Base-by-base conservation (phyloP, 2,329 filamentous ascomycete genomes). In the Aschersonia sp. region DNA sequence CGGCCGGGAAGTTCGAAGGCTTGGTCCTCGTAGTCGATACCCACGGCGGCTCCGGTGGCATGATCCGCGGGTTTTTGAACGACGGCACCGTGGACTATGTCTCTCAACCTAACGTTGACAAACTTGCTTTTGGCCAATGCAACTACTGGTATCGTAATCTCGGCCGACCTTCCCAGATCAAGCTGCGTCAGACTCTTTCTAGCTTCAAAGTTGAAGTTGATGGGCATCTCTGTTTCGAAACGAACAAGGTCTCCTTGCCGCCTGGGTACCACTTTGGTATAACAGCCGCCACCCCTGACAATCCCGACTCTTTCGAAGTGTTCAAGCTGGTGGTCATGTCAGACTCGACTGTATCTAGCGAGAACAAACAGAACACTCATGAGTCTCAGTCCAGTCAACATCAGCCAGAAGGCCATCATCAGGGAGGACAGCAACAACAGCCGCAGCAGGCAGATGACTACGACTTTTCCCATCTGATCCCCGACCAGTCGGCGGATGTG, bases 121-220 rank as follows among this genome's bases (percentile, higher is more conserved):
- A 78, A 56, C 74, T 96, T 46, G 85, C 90, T 12, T 98, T 98
- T 62, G 92, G 88, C 11, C 87, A 95, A 67, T 98, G 92, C 71
- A 78, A 83, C 58, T 92, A 92, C 63, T 66, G 79, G 43, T 98
- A 96, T 71, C 85, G 92, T 55, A 98, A 98, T 66, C 75, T 94
- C 29, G 92, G 92, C 14, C 78, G 85, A 5, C 83, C 88, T 12
- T 88, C 86, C 44, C 79, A 85, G 57, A 67, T 98, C 59, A 85
- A 84, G 63, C 63, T 98, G 59, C 69, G 68, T 49, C 85, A 86
- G 59, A 76, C 76, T 14, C 65, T 71, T 42, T 71, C 71, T 42
- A 71, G 70, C 47, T 84, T 98, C 60, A 76, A 79, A 55, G 89
- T 98, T 49, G 77, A 82, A 46, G 72, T 97, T 33, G 92, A 97